phyloP scores from a whole-genome alignment of 2,329 filamentous ascomycete genomes.

The Coniochaeta sp. region DNA sequence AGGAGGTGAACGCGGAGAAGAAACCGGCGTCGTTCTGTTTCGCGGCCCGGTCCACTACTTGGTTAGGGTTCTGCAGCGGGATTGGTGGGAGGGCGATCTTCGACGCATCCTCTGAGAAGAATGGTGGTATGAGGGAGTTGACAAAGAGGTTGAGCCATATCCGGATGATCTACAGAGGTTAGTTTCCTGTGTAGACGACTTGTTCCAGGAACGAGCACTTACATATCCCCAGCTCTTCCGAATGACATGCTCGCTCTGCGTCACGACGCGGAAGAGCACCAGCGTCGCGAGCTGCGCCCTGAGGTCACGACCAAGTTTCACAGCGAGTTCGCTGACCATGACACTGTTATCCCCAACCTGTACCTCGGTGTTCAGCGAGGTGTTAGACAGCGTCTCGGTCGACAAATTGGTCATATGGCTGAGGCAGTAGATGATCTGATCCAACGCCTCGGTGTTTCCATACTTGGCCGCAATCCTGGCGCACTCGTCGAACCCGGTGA shows the following conservation, averaged over 20 bases:
- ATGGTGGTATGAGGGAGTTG: conserved; percentile 84
- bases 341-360: conserved; percentile 87
- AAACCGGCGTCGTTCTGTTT: conserved; percentile 75
- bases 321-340: conserved; percentile 97
- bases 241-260: conserved; percentile 74
- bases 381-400: conserved; percentile 69
- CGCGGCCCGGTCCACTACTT: conserved; percentile 82
- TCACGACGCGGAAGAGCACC: conserved; percentile 89
- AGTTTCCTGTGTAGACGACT: background rate
- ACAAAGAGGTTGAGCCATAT: conserved; percentile 95
- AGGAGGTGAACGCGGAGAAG: conserved; percentile 90
- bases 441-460: conserved; percentile 74
- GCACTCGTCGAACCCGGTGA: conserved; percentile 93
- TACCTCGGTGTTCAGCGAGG: conserved; percentile 87
- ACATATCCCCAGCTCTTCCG: conserved; percentile 72
- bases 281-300: conserved; percentile 89
- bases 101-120: conserved; percentile 57
- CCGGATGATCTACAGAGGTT: conserved; percentile 58
- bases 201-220: conserved; percentile 28
- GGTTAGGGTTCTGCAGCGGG: conserved; percentile 82
- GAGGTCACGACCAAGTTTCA: conserved; percentile 90
- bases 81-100: conserved; percentile 71
- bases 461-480: conserved; percentile 87
- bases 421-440: conserved; percentile 86
- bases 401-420: conserved; percentile 86